Conservation (phyloP, 2,329 filamentous ascomycete genomes). For the Ascochyta viciae-villosae region DNA sequence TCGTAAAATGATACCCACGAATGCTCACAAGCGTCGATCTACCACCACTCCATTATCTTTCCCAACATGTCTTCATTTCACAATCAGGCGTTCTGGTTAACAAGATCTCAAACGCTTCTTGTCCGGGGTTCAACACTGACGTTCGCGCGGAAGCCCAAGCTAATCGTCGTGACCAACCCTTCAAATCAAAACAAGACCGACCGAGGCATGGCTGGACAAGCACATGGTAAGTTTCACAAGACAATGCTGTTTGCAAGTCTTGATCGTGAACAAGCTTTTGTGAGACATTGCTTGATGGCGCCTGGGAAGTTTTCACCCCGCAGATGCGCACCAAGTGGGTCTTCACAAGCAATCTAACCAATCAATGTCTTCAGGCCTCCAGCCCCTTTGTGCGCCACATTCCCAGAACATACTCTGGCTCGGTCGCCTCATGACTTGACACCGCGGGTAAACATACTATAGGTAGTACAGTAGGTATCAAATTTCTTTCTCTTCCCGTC, state of each 20-base stretch:
- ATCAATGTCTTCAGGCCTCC: slow-evolving; percentile 1
- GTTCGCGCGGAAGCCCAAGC: not conserved
- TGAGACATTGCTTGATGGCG: not conserved
- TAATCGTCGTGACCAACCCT: too few relatives aligned
- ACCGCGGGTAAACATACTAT: not conserved
- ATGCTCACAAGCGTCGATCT: not conserved
- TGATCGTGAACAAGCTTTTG: not conserved
- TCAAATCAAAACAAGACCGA: too few relatives aligned
- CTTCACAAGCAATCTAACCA: not conserved
- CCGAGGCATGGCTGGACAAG: too few relatives aligned
- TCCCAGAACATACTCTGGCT: not conserved
- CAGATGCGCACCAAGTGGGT: not conserved
- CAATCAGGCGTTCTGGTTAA: too few relatives aligned
- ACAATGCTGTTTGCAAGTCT: too few relatives aligned
- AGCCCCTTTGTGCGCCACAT: not conserved
- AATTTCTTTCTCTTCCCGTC: not conserved
- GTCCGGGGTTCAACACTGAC: not conserved
- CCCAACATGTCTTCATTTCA: too few relatives aligned
- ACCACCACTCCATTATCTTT: too few relatives aligned
- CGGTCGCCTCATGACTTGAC: not conserved
- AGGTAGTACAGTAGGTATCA: not conserved
- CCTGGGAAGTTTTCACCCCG: not conserved
- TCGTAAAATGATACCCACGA: not conserved
- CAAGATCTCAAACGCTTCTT: too few relatives aligned
- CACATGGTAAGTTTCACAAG: too few relatives aligned